These are phyloP conservation scores for Leavenworthia alabamica DNA, from an alignment of 345 rosid species.

Conservation along the genomic window DNA sequence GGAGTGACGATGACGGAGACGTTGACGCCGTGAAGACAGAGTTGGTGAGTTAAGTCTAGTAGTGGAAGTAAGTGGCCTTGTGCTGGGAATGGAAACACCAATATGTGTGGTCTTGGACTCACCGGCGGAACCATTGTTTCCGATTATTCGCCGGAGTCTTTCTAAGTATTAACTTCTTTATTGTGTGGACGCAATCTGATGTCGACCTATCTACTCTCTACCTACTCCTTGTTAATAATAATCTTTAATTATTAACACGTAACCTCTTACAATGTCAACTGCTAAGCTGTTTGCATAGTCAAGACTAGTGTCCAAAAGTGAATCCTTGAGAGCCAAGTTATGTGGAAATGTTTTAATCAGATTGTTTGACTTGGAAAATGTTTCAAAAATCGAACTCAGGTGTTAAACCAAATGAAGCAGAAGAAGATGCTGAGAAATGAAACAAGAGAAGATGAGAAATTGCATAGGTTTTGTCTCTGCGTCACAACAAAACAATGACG, in stretches of 20 bases:
- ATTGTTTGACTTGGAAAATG: not conserved
- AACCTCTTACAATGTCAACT: not conserved
- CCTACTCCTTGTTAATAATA: not conserved
- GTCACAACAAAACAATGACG: too few relatives aligned
- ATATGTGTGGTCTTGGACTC: constrained; percentile 32
- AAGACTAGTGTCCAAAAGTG: not conserved
- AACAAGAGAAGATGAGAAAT: too few relatives aligned
- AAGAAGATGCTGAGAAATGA: too few relatives aligned
- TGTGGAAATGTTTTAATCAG: not conserved
- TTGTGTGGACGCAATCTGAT: not conserved
- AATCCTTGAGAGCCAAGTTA: not conserved
- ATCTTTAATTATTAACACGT: not conserved
- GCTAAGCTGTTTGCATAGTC: not conserved
- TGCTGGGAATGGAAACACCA: constrained; percentile 64
- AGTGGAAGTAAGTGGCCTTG: constrained; percentile 54
- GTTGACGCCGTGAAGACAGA: constrained; percentile 29
- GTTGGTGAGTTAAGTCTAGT: constrained; percentile 39
- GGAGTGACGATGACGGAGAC: constrained; percentile 52
- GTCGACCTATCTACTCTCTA: not conserved
- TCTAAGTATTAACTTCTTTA: not conserved
- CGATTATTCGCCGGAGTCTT: not conserved
- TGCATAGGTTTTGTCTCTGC: too few relatives aligned
- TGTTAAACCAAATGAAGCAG: too few relatives aligned
- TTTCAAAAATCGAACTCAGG: too few relatives aligned
- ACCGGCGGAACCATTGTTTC: not conserved